phyloP scores from a whole-genome alignment of 169 alveolate genomes.

The Plasmodium malariae region DNA sequence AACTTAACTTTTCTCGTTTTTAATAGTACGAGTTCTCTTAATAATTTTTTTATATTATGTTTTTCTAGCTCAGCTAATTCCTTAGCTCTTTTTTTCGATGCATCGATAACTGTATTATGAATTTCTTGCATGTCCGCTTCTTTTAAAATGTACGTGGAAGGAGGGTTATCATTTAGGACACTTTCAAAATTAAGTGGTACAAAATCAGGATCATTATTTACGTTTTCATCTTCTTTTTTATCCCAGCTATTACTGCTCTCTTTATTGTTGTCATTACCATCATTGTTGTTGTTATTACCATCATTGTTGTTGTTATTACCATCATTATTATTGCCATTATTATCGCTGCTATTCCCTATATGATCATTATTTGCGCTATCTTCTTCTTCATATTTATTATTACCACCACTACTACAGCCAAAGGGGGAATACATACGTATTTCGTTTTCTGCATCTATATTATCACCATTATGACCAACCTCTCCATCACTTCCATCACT shows the following conservation, averaged over 20 bases:
- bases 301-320: background rate
- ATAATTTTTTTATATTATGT: slow-evolving; percentile 53
- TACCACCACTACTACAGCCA: no score
- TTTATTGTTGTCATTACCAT: background rate
- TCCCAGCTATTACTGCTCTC: background rate
- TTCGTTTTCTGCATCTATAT: no score
- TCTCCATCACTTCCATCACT: no score
- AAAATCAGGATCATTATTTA: background rate
- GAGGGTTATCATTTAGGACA: background rate
- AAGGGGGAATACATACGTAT: no score
- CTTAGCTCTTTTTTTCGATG: slow-evolving; percentile 69
- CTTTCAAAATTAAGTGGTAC: slow-evolving; percentile 14
- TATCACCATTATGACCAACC: no score
- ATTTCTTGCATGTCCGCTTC: slow-evolving; percentile 71
- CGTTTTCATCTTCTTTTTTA: background rate
- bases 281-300: background rate
- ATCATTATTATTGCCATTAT: background rate
- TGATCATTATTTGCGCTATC: background rate
- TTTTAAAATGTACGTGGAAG: slow-evolving; percentile 55
- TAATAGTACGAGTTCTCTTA: slow-evolving; percentile 37
- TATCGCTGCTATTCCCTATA: background rate
- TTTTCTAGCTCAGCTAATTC: slow-evolving; percentile 59
- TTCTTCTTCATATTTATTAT: no score
- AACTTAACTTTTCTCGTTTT: slow-evolving; percentile 49
- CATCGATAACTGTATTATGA: slow-evolving; percentile 54